Base-by-base conservation (phyloP, 306 rosid genomes). In the Echinosophora koreensis region DNA sequence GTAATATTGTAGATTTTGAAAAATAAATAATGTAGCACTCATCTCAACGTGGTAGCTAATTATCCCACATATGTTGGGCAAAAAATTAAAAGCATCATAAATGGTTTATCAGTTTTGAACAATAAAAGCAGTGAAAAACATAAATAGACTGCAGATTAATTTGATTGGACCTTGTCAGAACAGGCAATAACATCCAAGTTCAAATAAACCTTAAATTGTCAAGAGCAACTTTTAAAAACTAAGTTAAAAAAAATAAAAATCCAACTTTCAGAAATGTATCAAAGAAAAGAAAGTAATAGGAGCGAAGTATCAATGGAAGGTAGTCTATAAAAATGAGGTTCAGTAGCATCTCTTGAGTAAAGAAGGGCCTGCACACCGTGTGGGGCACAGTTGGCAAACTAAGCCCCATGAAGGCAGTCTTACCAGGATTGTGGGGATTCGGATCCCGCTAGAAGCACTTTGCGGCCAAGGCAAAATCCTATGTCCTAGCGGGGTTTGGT, bases 111-210 rank as follows among this genome's bases (percentile, higher is more conserved):
- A 10, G 15, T 11, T 4, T 64, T 38, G 69, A 39, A 39, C 42
- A 0, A 35, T 32, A 30, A 62, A 10, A 5, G 22, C 1, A 49
- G 74, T 69, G 50, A 16, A 62, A 34, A 6, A 56, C 41, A 35
- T 12, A 17, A 38, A 54, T 51, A 71, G 18, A 18, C 14, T 12
- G 50, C 60, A 38, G 46, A 61, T 35, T 3, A 18, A 50, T 30
- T 50, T 32, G 47, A 69, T 34, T 49, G 32, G 67, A 50, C 60
- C 60, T 4, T 49, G 30, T 49, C 50, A 49, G 58, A 68, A 69
- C 6, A 50, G 22, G 60, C 46, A 69, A 69, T 49, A 5, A 22
- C 74, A 69, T 32, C 35, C 61, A 49, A 69, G 47, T 32, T 50
- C 10, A 32, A 13, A 69, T n/a, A 50, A 50, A 50, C 41, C 41